Evolutionary conservation across 441 rosid species (phyloP).

Genomic region (Viola pubescens): DNA sequence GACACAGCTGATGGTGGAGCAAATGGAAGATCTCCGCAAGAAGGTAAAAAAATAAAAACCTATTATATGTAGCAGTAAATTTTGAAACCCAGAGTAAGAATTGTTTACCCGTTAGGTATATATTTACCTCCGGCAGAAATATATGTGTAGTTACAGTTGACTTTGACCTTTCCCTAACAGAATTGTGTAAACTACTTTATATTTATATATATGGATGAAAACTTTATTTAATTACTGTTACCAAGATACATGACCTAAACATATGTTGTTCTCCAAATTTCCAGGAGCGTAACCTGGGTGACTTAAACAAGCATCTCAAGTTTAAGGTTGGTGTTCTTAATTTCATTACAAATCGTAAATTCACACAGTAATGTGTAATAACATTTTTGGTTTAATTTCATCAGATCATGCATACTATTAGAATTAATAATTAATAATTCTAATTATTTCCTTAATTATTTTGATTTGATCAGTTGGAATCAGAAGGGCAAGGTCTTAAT

Average conservation of each 20-base stretch:
- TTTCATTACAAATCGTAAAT: neutral
- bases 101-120: too few relatives aligned
- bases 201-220: too few relatives aligned
- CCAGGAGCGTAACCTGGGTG: conserved; percentile 79
- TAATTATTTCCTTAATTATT: neutral
- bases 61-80: too few relatives aligned
- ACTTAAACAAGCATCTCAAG: conserved; percentile 69
- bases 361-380: neutral
- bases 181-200: too few relatives aligned
- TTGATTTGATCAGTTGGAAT: conserved; percentile 37
- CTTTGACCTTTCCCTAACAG: too few relatives aligned
- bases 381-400: too few relatives aligned
- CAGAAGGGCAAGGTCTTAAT: conserved; percentile 45
- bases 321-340: conserved; percentile 34
- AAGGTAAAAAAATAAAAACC: conserved; percentile 30
- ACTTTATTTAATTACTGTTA: too few relatives aligned
- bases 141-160: too few relatives aligned
- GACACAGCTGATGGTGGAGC: conserved; percentile 70
- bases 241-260: neutral
- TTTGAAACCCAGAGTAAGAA: too few relatives aligned
- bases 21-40: conserved; percentile 71
- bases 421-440: neutral
- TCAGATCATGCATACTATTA: neutral
- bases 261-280: conserved; percentile 1
- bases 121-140: too few relatives aligned